phyloP scores from a whole-genome alignment of 2,329 filamentous ascomycete genomes.

The Elsinoe necatrix region DNA sequence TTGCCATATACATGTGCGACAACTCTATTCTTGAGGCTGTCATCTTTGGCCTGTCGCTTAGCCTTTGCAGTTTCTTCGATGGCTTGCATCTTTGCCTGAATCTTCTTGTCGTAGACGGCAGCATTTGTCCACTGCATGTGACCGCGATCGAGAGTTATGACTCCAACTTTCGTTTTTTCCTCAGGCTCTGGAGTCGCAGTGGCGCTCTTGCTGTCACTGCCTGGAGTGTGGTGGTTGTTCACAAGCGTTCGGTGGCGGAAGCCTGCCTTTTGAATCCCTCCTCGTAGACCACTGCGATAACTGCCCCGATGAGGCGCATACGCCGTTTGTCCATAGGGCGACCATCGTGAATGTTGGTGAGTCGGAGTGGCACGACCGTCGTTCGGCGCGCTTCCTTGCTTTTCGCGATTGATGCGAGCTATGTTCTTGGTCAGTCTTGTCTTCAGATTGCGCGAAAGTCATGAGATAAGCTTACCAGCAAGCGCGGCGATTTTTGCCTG shows the following conservation, averaged over 20 bases:
- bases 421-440: neutral
- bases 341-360: constrained; percentile 16
- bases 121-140: constrained; percentile 66
- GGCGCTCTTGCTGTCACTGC: constrained; percentile 2
- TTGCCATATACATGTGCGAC: constrained; percentile 35
- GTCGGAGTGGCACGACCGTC: neutral
- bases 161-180: constrained; percentile 3
- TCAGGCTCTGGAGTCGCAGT: constrained; percentile 14
- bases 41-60: constrained; percentile 47
- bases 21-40: constrained; percentile 53
- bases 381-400: constrained; percentile 10
- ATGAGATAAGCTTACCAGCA: constrained; percentile 11
- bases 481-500: constrained; percentile 19
- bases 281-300: neutral
- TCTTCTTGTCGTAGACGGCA: constrained; percentile 66
- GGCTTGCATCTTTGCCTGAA: constrained; percentile 58
- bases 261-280: constrained; percentile 14
- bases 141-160: constrained; percentile 18
- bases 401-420: constrained; percentile 19
- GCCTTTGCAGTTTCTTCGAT: constrained; percentile 61
- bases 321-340: constrained; percentile 15
- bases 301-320: neutral
- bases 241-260: constrained; percentile 19
- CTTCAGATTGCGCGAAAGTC: neutral
- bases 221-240: constrained; percentile 10